Base-by-base conservation (phyloP, 441 rosid genomes). In the Populus tomentosa region DNA sequence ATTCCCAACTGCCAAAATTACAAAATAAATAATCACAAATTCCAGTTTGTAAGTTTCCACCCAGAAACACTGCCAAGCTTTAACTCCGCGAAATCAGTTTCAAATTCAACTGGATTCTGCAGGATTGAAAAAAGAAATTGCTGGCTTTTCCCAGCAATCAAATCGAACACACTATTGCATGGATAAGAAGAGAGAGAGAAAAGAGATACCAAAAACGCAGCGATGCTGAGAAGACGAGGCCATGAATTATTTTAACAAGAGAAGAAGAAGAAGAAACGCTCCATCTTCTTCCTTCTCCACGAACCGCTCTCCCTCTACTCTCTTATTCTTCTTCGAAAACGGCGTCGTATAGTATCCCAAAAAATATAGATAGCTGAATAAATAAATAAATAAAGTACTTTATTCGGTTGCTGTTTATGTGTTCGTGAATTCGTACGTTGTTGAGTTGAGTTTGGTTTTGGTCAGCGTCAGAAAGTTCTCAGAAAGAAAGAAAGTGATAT, bases 191-290 rank as follows among this genome's bases (percentile, higher is more conserved):
- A 69, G 6, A 28, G 26, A 36, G 23, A 33, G 79, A 23, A 80
- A 73, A 74, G 62, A 77, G 74, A 80, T 83, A 95, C 99, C 98
- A 75, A 95, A 95, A 84, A 95, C 99, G 89, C 98, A 93, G 86
- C 99, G 96, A 72, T 92, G 95, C 88, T 93, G 98, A 75, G 97
- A 86, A 81, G 83, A 30, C 20, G 98, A 82, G 75, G 98, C 96
- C 61, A 53, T 53, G 61, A 53, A 16, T 18, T 53, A 6, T 53
- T 53, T 53, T 53, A 53, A 53, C 61, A 53, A 18, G 61, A 53
- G 9, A 53, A 16, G 61, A 53, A 53, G 18, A 46, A 14, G 61
- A 53, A 53, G 61, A 16, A 53, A 5, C 2, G 61, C 61, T 53
- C 21, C 61, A 53, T 53, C 61, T 53, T 53, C 61, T 53, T 53